phyloP scores from a whole-genome alignment of 768 basidiomycete genomes.

The Mycena polygramma region DNA sequence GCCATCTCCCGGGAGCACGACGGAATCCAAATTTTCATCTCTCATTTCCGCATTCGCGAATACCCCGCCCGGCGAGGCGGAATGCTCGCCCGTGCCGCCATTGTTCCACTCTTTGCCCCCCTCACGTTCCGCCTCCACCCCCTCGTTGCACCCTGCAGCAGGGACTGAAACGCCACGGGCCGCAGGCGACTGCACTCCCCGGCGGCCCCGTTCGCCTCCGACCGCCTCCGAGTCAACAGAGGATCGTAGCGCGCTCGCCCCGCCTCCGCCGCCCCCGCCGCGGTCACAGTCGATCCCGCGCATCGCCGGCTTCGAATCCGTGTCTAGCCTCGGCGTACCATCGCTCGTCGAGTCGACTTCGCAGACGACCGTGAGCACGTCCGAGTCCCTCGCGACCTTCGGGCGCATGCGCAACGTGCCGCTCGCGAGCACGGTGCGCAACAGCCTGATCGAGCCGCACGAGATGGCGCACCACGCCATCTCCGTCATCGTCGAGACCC shows the following conservation, averaged over 20 bases:
- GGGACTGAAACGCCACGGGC: constrained; percentile 1
- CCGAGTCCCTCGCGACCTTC: constrained; percentile 20
- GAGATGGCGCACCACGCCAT: constrained; percentile 26
- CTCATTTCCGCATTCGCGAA: constrained; percentile 34
- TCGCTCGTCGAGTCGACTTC: constrained; percentile 49
- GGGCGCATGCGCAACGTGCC: constrained; percentile 32
- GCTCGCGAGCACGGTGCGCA: constrained; percentile 28
- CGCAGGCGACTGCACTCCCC: neutral
- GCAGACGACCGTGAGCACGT: constrained; percentile 38
- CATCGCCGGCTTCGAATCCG: constrained; percentile 19
- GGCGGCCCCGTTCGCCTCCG: neutral
- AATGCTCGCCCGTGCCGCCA: constrained; percentile 28
- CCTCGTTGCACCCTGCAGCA: neutral
- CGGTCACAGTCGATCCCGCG: constrained; percentile 20
- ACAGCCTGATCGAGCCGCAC: constrained; percentile 24
- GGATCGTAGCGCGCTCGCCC: too few relatives aligned
- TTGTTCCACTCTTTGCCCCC: constrained; percentile 30
- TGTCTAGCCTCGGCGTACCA: constrained; percentile 42
- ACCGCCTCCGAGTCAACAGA: neutral
- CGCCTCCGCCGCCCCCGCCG: neutral
- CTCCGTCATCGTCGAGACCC: constrained; percentile 51
- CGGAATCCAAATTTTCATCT: constrained; percentile 19
- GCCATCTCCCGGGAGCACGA: neutral
- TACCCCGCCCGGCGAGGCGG: constrained; percentile 18
- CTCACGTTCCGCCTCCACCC: constrained; percentile 12